Base-by-base conservation (phyloP, 2,329 filamentous ascomycete genomes). In the Colletotrichum tabaci region DNA sequence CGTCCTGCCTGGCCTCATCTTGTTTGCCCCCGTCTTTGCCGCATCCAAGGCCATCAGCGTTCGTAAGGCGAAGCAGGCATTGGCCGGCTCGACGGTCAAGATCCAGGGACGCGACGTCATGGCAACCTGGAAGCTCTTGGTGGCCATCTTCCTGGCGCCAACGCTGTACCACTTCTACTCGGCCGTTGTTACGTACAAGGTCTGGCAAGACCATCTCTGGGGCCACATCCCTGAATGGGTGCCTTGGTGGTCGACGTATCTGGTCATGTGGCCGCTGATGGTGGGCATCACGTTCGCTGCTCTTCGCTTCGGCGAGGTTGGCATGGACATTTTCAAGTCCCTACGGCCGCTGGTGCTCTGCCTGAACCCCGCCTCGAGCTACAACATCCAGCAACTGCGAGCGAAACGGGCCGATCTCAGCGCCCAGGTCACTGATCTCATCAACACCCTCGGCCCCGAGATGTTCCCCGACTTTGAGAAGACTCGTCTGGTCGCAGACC, bases 291-390 rank as follows among this genome's bases (percentile, higher is more conserved):
- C 95, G 0, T 98, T 97, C 81, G 95, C 95, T 5, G 94, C 96
- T 8, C 90, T 99, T 63, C 92, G 96, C 13, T 97, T 98, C 75
- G 96, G 96, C 57, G 96, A 99, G 83, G 92, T 97, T n/a, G 96
- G 96, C 63, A 98, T 99, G 95, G 96, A 99, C 79, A 98, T 99
- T 67, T 86, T 96, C 84, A 99, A 98, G 83, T 98, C 96, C 0
- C 88, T 99, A 18, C 90, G 94, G 12, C 96, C 96, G 7, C 89
- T 99, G 12, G 86, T 97, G 56, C 87, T 98, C 44, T 96, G 94
- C 74, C 88, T 98, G 77, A 93, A 93, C 77, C 96, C 96, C 1
- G 91, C 91, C 5, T 96, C 94, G 1, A 92, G 91, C 80, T 97
- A 95, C 83, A 94, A 93, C 69, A 90, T 99, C 60, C 89, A 94